Evolutionary conservation across 1,139 yeast species (phyloP), one percentile per base, ranked within the genome.

Genomic region (Kodamaea fungicola): DNA sequence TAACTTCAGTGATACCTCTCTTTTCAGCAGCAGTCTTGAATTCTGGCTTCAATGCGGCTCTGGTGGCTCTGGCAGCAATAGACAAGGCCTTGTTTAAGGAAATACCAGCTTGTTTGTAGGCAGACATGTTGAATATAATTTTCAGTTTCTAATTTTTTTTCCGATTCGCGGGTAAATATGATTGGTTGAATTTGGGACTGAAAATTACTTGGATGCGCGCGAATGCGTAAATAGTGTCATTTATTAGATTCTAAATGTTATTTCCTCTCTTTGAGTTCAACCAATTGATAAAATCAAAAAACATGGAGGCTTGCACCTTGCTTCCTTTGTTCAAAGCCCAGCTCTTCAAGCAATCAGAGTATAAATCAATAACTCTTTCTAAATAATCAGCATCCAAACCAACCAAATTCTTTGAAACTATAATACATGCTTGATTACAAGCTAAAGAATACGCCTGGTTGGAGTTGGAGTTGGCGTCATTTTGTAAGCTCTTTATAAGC

Each of bases 51-150:
- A 92, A 79, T 39, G 97, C 83, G 55, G 77, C 74, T 74, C 97
- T 89, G 58, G 88, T 78, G 46, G 95, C 78, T 63, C 80, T 82
- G 61, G 97, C 96, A 54, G 96, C 87, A 60, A 92, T 78, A 53
- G 96, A 80, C 66, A 90, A 75, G 68, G 92, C 92, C 67, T 83
- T 86, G 85, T 87, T 87, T 74, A 84, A 80, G 51, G 90, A 76
- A 59, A 83, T 77, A 59, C 94, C 94, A 55, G 90, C 92, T 74
- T 83, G 85, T 76, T 83, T 83, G 84, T 85, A 82, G 63, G 80
- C 76, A 61, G 88, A 76, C 87, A 81, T 80, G 44, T 49, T 36
- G 21, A 27, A 30, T 33, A 33, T 32, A 22, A 25, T 10, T 27
- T 32, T 32, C 35, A 32, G 23, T 32, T 32, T 38, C 19, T 16